Evolutionary conservation across 2,329 filamentous ascomycete species (phyloP), one percentile per base, ranked within the genome.

Genomic region (Tolypocladium capitatum): DNA sequence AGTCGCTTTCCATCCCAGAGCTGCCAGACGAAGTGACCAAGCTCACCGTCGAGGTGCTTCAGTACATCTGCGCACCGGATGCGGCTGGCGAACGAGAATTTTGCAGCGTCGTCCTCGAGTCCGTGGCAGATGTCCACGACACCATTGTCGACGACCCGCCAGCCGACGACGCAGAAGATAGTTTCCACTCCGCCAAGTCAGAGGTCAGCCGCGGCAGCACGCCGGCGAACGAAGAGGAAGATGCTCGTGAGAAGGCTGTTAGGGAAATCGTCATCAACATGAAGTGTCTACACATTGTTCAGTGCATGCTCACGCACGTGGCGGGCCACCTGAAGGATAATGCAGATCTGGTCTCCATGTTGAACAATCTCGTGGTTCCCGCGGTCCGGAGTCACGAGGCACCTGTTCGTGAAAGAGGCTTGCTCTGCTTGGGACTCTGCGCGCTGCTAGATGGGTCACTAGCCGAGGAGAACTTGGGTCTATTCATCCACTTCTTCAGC

Each of bases 251-350:
- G 43, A 94, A 90, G 68, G 87, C 86, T 1, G 80, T 96, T 55
- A 83, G 80, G 54, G 89, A 96, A 67, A 92, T 96, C 60, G 82
- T 96, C 71, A 85, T 97, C 63, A 97, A 97, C 71, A 90, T 96
- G 80, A 97, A 97, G 68, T 97, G 92, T 64, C 75, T 98, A 52
- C 86, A 96, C 61, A 96, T 98, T 55, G 90, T 94, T 27, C 88
- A 96, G 65, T 97, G 89, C 72, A 95, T 97, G 86, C 76, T 98
- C 46, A 83, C 94, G 61, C 95, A 97, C 60, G 87, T 98, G 10
- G 77, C 86, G 46, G 87, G 88, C 51, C 86, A 86, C 58, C 72
- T 97, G 34, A 89, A 96, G 65, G 79, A 90, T 55, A 95, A 95
- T 62, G 82, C 85, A 49, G 84, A 94, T 60, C 70, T 97, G n/a